A percentile compares a stretch with the other conserved stretches of the same genome.
Evolutionary conservation across 345 rosid species (phyloP).

Genomic region (Toxicodendron radicans): DNA sequence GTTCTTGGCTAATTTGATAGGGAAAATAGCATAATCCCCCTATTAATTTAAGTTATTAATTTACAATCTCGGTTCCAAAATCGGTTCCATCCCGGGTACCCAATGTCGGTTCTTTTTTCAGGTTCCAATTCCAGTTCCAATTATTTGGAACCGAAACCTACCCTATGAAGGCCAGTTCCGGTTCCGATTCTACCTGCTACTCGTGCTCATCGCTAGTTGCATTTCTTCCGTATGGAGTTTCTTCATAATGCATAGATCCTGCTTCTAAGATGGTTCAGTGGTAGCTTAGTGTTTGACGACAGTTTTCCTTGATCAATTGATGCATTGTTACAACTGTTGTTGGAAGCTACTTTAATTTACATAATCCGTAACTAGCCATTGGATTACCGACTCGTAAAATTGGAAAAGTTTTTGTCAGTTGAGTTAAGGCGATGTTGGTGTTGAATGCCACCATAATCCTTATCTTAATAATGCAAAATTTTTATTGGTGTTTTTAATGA

Average conservation of each 20-base stretch:
- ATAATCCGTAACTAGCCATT: neutral
- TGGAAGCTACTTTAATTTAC: neutral
- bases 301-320: neutral
- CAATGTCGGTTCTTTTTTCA: too few species aligned
- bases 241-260: constrained; percentile 32
- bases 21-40: too few species aligned
- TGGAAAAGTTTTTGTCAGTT: neutral
- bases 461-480: neutral
- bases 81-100: too few species aligned
- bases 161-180: too few species aligned
- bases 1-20: too few species aligned
- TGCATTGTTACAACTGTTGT: neutral
- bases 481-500: neutral
- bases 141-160: too few species aligned
- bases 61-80: too few species aligned
- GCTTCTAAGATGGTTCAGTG: neutral
- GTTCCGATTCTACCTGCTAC: too few species aligned
- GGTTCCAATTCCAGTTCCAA: too few species aligned
- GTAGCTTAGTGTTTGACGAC: neutral
- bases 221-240: constrained; percentile 71
- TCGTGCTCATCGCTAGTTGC: too few species aligned
- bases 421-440: neutral
- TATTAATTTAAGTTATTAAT: too few species aligned
- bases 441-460: too few species aligned
- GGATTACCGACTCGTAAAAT: neutral